A percentile compares a stretch with the other conserved stretches of the same genome.
Evolutionary conservation across 2,329 filamentous ascomycete genomes (phyloP).

Genomic region (Aspergillaceae sp.): DNA sequence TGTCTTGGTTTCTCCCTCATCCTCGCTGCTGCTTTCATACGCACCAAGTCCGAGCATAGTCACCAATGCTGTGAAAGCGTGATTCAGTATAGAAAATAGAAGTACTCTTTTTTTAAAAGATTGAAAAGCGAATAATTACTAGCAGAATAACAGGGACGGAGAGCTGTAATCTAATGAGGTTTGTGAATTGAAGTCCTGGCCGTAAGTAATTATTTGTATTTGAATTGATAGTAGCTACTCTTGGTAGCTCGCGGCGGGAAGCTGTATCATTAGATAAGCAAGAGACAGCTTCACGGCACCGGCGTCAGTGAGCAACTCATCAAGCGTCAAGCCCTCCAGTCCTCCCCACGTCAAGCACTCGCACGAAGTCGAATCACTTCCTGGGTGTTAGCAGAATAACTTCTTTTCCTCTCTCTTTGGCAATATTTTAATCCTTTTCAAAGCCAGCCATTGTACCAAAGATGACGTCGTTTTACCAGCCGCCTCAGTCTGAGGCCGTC

Average conservation of each 20-base stretch:
- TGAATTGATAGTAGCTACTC: background rate
- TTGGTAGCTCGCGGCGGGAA: conserved; percentile 1
- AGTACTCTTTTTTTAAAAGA: background rate
- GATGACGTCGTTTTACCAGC: conserved; percentile 47
- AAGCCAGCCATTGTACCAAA: conserved; percentile 10
- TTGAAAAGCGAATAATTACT: background rate
- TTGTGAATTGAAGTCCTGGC: too few species aligned
- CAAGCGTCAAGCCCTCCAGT: background rate
- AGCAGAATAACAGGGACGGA: background rate
- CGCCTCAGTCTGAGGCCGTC: conserved; percentile 42
- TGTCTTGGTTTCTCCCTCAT: conserved; percentile 24
- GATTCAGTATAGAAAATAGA: conserved; percentile 2
- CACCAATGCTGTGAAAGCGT: conserved; percentile 1
- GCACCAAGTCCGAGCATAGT: conserved; percentile 34
- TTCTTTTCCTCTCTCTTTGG: background rate
- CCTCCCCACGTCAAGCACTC: background rate
- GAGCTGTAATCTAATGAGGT: too few species aligned
- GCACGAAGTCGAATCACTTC: conserved; percentile 1
- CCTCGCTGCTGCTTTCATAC: conserved; percentile 40
- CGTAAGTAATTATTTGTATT: too few species aligned
- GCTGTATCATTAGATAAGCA: conserved; percentile 25
- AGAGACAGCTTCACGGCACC: conserved; percentile 26
- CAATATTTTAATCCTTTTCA: background rate
- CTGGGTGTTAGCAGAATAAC: background rate
- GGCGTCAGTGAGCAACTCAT: conserved; percentile 23